Evolutionary conservation across 2,329 filamentous ascomycete species (phyloP), one percentile per base, ranked within the genome.

Genomic region (Tolypocladium endophyticum): DNA sequence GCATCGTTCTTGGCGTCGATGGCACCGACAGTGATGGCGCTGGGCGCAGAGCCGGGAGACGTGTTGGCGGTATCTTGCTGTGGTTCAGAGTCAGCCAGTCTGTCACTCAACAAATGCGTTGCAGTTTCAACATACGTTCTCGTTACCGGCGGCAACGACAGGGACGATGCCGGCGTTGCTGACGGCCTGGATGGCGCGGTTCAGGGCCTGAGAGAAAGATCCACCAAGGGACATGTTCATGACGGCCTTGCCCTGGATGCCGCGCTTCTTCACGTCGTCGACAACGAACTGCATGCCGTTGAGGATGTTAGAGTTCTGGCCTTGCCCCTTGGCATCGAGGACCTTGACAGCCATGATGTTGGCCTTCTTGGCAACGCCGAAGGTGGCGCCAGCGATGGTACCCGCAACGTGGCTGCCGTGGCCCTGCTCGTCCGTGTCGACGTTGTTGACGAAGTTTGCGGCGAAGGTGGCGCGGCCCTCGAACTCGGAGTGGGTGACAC

Each of bases 181-280:
- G 53, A 84, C 69, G 45, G 72, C 73, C 64, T 80, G 70, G 61
- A 85, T 79, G 66, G 81, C 82, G n/a, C 73, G 69, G 74, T 86
- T 85, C 69, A 84, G 69, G 30, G 81, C 78, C 2, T 65, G 61
- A 9, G 80, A 84, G 50, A 64, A 67, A 60, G 72, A 69, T 35
- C 82, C 81, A 60, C 82, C 82, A 25, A 86, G 76, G 4, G 83
- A 86, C 81, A 86, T 83, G 77, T 85, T 86, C 77, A 86, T 80
- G 65, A 86, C 79, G 59, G 80, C 76, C 67, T 81, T 83, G 67
- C 81, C 81, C n/a, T 63, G 61, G 39, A 77, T 69, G 28, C 74
- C 73, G 62, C 72, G 73, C 41, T 69, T 59, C 50, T 68, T 64
- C 47, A 74, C 82, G 62, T 83, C 76, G n/a, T 76, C 63, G 53